A percentile compares a stretch with the other conserved stretches of the same genome.
These are phyloP conservation scores for Candida freyschussii DNA, from an alignment of 1,139 yeast species.

Conservation along the genomic window DNA sequence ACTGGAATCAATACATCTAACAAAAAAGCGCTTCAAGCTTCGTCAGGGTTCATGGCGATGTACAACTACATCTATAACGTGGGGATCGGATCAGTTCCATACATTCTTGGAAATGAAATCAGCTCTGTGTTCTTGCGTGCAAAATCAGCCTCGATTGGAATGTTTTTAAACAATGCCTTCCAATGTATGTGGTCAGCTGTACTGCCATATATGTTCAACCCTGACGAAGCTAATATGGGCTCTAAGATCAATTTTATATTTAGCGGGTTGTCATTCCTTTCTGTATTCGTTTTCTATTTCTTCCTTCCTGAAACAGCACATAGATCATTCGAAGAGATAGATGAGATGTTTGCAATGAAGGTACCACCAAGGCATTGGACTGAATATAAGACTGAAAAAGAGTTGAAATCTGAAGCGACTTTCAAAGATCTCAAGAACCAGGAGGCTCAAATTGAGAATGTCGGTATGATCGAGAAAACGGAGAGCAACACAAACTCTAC, in stretches of 20 bases:
- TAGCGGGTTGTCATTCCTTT: slow-evolving; percentile 31
- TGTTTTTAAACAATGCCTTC: slow-evolving; percentile 32
- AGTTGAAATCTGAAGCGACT: slow-evolving; percentile 1
- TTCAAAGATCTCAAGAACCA: slow-evolving; percentile 3
- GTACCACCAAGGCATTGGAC: too few relatives aligned
- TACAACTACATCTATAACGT: slow-evolving; percentile 30
- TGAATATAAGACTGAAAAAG: slow-evolving; percentile 6
- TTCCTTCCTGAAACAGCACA: slow-evolving; percentile 37
- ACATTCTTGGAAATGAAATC: slow-evolving; percentile 35
- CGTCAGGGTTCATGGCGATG: slow-evolving; percentile 29
- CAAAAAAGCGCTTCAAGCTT: slow-evolving; percentile 16
- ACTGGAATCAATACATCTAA: slow-evolving; percentile 24
- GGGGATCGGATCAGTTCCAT: slow-evolving; percentile 33
- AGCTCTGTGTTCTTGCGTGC: slow-evolving; percentile 35
- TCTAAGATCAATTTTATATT: slow-evolving; percentile 42
- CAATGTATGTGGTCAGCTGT: slow-evolving; percentile 34
- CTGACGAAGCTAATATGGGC: slow-evolving; percentile 40
- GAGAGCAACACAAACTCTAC: too few relatives aligned
- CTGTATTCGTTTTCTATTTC: slow-evolving; percentile 31
- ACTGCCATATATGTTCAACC: slow-evolving; percentile 41
- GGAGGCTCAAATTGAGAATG: too few relatives aligned
- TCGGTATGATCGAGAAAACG: too few relatives aligned
- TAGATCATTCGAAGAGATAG: slow-evolving; percentile 39
- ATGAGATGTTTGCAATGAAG: slow-evolving; percentile 31
- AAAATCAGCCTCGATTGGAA: slow-evolving; percentile 35